Base-by-base conservation (phyloP, 768 basidiomycete genomes). In the Mycena crocata region DNA sequence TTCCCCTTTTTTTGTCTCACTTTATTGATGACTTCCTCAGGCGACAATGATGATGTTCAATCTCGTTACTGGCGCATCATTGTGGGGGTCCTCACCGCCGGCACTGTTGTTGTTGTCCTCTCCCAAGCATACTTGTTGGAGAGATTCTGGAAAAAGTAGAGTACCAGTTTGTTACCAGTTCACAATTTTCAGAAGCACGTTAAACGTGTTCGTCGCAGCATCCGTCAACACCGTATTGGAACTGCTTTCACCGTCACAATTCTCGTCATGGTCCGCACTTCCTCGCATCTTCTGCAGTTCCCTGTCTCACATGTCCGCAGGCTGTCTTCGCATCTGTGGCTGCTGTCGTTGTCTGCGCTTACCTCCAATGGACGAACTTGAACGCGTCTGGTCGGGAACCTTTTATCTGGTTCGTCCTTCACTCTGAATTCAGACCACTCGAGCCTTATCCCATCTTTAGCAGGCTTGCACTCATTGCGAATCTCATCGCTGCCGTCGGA, bases 71-170 rank as follows among this genome's bases (percentile, higher is more conserved):
- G 58, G 62, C 51, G 26, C 5, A 30, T 40, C 34, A 45, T 69
- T 30, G 28, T 65, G 10, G 58, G 32, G 31, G 49, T 60, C 26
- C 63, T 69, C 57, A 57, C 46, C 21, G 26, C 28, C 30, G 46
- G 58, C 28, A 57, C 63, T 19, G 54, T 35, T 21, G 32, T 40
- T 7, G 15, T 35, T 28, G 58, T 45, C 14, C 21, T 62, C 23
- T 45, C 54, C 1, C 68, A 69, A 35, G 57, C 45, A 32, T 62
- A 46, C 26, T 24, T 69, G n/a, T 19, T 69, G 10, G 52, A 58
- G n/a, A 62, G 62, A 8, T 69, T 69, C 49, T 69, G 62, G 63
- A 69, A 51, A 57, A 69, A 69, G 67, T 68, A 26, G 1, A 31
- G n/a, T 24, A 10, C 48, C 50, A 37, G 19, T 23, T 17, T 31